Percentiles rank a stretch among this genome's conserved stretches.
Conservation (phyloP, 140 eudicot species). For the Cichorium intybus region DNA sequence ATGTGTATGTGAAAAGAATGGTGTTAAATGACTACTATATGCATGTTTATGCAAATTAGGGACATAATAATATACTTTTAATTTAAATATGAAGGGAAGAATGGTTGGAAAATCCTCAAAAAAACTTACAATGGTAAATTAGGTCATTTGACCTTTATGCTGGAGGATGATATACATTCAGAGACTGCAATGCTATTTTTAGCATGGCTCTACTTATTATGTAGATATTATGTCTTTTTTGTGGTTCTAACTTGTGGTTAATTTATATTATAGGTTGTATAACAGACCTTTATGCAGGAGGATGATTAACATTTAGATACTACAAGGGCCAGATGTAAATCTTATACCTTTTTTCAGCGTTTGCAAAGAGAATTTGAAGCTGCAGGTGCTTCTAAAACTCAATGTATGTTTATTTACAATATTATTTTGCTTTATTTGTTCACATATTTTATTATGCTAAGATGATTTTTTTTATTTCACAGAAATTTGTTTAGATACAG, state of each 20-base stretch:
- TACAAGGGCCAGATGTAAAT: conserved; percentile 66
- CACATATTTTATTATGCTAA: conserved; percentile 17
- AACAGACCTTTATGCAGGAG: conserved; percentile 49
- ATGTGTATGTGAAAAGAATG: no score
- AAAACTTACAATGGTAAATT: no score
- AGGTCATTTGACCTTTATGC: no score
- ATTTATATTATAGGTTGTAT: conserved; percentile 5
- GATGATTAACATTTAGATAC: conserved; percentile 56
- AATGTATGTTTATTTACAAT: conserved; percentile 45
- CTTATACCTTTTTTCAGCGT: conserved; percentile 50
- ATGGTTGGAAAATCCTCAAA: no score
- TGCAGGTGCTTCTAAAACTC: conserved; percentile 82
- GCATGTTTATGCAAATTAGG: no score
- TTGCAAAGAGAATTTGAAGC: conserved; percentile 83
- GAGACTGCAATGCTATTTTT: no score
- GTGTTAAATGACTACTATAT: no score
- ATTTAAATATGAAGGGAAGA: no score
- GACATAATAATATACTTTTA: no score
- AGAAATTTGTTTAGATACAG: conserved; percentile 79
- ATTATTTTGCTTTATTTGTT: neutral
- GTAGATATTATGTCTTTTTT: no score
- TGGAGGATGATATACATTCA: no score
- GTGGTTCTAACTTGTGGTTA: conserved; percentile 14
- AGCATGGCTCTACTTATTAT: no score
- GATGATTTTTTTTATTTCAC: conserved; percentile 20